Evolutionary conservation across 1,139 yeast species (phyloP).

Genomic region (Yamadazyma spencermartinsiae): DNA sequence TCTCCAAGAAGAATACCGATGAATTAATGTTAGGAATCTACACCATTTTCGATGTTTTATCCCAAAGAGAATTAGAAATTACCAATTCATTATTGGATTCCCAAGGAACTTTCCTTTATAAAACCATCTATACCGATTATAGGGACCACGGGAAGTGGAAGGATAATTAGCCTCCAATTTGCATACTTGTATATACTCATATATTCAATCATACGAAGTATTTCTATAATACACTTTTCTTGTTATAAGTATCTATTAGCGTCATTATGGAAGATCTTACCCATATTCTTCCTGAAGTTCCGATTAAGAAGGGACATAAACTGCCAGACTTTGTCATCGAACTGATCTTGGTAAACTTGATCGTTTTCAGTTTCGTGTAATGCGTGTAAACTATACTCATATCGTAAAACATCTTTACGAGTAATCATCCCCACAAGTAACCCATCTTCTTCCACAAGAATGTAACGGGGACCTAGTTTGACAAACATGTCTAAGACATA

Average conservation of each 20-base stretch:
- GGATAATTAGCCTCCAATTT: constrained; percentile 37
- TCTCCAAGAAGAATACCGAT: constrained; percentile 49
- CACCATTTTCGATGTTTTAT: constrained; percentile 66
- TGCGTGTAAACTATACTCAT: constrained; percentile 40
- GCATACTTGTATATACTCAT: background rate
- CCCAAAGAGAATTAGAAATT: constrained; percentile 62
- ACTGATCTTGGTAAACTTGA: constrained; percentile 18
- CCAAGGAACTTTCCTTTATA: constrained; percentile 69
- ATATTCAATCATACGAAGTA: no score
- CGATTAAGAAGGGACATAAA: constrained; percentile 25
- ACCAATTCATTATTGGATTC: constrained; percentile 71
- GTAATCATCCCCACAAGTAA: constrained; percentile 60
- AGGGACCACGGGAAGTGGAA: constrained; percentile 83
- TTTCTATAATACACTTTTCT: no score
- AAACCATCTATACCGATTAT: constrained; percentile 68
- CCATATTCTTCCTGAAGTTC: constrained; percentile 25
- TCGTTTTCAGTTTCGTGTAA: constrained; percentile 16
- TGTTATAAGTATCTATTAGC: constrained; percentile 22
- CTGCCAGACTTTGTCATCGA: constrained; percentile 42
- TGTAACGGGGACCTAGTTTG: constrained; percentile 76
- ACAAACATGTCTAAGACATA: constrained; percentile 68
- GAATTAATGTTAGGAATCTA: constrained; percentile 58
- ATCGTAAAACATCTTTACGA: constrained; percentile 65
- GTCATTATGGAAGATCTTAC: constrained; percentile 34
- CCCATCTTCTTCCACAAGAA: constrained; percentile 63